phyloP scores from a whole-genome alignment of 2,329 filamentous ascomycete species.

The Pseudogymnoascus sp. region DNA sequence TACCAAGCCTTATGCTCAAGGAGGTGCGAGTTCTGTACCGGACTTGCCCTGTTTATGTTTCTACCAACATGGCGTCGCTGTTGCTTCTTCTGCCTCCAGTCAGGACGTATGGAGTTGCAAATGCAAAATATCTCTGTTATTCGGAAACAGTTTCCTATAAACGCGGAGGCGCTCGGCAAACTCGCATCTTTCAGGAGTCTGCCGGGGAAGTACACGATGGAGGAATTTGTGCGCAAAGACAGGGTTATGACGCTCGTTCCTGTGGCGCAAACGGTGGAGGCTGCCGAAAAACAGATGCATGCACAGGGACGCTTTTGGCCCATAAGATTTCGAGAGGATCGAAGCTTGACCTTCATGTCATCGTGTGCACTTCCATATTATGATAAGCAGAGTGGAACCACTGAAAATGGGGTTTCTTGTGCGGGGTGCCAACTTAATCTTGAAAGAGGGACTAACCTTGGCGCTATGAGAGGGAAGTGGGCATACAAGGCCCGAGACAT shows the following conservation, averaged over 20 bases:
- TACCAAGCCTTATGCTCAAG: background rate
- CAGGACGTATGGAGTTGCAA: background rate
- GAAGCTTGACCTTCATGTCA: background rate
- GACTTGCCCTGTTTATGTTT: background rate
- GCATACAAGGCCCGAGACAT: background rate
- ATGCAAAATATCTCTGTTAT: background rate
- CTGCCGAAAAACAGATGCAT: too few relatives aligned
- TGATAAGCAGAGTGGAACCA: background rate
- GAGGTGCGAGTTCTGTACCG: background rate
- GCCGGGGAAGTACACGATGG: background rate
- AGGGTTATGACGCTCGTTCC: background rate
- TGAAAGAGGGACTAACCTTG: background rate
- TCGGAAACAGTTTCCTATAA: background rate
- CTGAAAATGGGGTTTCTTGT: background rate
- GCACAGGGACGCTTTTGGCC: background rate
- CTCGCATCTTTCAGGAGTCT: background rate
- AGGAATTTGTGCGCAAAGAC: background rate
- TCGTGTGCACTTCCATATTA: background rate
- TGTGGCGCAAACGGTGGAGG: background rate
- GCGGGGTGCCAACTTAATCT: background rate
- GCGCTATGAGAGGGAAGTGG: background rate
- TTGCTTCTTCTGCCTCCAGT: background rate
- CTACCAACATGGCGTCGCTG: background rate
- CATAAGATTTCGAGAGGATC: background rate
- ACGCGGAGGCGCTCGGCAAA: background rate